phyloP scores from a whole-genome alignment of 345 rosid species.

The Aurinia saxatilis region DNA sequence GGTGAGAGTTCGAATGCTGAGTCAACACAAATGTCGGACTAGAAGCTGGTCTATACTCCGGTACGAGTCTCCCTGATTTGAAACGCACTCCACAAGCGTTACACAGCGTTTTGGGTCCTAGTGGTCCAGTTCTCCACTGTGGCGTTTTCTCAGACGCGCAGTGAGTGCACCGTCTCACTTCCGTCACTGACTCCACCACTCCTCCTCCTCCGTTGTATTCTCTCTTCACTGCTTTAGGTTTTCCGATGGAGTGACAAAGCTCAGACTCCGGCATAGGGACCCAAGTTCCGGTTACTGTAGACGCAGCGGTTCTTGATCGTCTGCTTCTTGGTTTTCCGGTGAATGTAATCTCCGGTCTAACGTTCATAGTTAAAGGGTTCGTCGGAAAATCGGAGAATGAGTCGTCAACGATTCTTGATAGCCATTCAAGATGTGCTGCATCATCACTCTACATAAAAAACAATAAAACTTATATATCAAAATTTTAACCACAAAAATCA shows the following conservation, averaged over 20 bases:
- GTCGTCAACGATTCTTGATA: constrained; percentile 70
- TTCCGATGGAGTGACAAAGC: too few relatives aligned
- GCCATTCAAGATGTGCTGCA: constrained; percentile 84
- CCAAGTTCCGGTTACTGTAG: constrained; percentile 25
- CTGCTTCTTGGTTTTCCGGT: constrained; percentile 42
- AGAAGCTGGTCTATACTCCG: constrained; percentile 76
- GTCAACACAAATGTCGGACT: constrained; percentile 71
- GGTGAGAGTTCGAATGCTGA: constrained; percentile 78
- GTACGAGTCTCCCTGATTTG: constrained; percentile 73
- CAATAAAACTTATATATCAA: too few relatives aligned
- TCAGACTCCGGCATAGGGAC: constrained; percentile 26
- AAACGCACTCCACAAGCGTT: constrained; percentile 78
- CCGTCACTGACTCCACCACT: constrained; percentile 2
- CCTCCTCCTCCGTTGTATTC: too few relatives aligned
- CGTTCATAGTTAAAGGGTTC: constrained; percentile 30
- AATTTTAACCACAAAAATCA: background rate
- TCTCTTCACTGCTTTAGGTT: constrained; percentile 26
- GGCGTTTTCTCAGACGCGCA: constrained; percentile 85
- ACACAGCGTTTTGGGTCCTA: constrained; percentile 73
- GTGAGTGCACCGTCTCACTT: constrained; percentile 54
- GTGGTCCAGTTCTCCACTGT: constrained; percentile 80
- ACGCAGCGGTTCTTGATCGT: constrained; percentile 33
- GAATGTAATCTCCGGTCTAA: constrained; percentile 34
- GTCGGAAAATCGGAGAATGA: constrained; percentile 52
- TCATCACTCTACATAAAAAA: constrained; percentile 52